Evolutionary conservation across 1,284 basidiomycete genomes (phyloP).

Genomic region (Ganoderma meredithae): DNA sequence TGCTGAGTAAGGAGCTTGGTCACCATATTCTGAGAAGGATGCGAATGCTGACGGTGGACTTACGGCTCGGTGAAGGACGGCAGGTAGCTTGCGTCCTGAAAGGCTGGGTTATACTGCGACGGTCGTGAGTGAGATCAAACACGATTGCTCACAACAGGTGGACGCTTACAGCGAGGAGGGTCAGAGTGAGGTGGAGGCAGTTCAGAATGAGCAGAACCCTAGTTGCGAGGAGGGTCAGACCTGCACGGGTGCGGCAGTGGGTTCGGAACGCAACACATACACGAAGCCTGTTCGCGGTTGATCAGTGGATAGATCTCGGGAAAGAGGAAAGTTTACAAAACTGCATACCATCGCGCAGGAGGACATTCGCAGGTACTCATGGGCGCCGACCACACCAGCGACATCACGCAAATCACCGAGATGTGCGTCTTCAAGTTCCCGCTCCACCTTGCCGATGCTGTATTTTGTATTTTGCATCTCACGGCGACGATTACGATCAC

Average conservation of each 20-base stretch:
- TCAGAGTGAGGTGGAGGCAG: not conserved
- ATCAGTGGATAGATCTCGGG: no score
- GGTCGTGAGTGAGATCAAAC: not conserved
- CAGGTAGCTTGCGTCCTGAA: slow-evolving; percentile 1
- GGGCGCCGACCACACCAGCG: not conserved
- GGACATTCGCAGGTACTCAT: not conserved
- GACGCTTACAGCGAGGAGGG: not conserved
- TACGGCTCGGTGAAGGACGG: slow-evolving; percentile 2
- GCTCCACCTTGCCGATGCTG: not conserved
- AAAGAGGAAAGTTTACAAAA: no score
- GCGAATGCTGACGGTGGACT: not conserved
- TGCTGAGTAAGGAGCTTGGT: not conserved
- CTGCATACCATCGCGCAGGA: no score
- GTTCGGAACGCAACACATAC: not conserved
- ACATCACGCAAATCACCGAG: not conserved
- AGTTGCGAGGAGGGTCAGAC: not conserved
- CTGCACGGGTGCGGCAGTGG: no score
- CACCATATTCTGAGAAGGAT: not conserved
- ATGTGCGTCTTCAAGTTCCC: not conserved
- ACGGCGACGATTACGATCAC: no score
- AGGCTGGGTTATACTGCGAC: not conserved
- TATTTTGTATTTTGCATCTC: no score
- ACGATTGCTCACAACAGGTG: not conserved
- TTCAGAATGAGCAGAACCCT: not conserved
- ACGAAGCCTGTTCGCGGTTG: no score